Evolutionary conservation across 306 rosid species (phyloP).

Genomic region (Castanopsis chinensis): DNA sequence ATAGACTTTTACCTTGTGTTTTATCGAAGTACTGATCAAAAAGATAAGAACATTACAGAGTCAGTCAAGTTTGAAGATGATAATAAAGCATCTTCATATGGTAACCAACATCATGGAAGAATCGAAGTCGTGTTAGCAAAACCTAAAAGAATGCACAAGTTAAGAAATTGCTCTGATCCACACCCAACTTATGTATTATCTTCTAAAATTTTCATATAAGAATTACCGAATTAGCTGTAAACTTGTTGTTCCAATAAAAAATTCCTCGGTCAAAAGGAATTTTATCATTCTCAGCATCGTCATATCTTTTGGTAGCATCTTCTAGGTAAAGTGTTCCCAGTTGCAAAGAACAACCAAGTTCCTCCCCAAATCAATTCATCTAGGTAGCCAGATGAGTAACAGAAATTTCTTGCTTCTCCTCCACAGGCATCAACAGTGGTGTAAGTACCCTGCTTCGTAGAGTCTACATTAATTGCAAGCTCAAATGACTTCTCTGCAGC

Average conservation of each 20-base stretch:
- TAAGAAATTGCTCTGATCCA: background rate
- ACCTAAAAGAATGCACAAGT: slow-evolving; percentile 37
- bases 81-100: slow-evolving; percentile 42
- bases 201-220: slow-evolving; percentile 1
- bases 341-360: slow-evolving; percentile 75
- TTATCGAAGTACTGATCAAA: slow-evolving; percentile 36
- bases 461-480: slow-evolving; percentile 34
- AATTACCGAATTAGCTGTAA: slow-evolving; percentile 59
- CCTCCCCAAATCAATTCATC: slow-evolving; percentile 90
- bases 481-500: slow-evolving; percentile 52
- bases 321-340: slow-evolving; percentile 45
- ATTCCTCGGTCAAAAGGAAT: slow-evolving; percentile 43
- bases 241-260: slow-evolving; percentile 74
- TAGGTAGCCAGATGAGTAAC: slow-evolving; percentile 53
- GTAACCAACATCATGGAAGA: slow-evolving; percentile 63
- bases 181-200: background rate
- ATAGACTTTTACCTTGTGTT: slow-evolving; percentile 48
- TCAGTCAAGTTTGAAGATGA: slow-evolving; percentile 48
- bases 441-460: slow-evolving; percentile 55
- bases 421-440: slow-evolving; percentile 55
- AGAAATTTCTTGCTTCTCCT: slow-evolving; percentile 57
- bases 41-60: slow-evolving; percentile 58
- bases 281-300: slow-evolving; percentile 42
- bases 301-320: slow-evolving; percentile 42
- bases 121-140: slow-evolving; percentile 59